Conservation (phyloP, 306 rosid species). For the Hippophae rhamnoides region DNA sequence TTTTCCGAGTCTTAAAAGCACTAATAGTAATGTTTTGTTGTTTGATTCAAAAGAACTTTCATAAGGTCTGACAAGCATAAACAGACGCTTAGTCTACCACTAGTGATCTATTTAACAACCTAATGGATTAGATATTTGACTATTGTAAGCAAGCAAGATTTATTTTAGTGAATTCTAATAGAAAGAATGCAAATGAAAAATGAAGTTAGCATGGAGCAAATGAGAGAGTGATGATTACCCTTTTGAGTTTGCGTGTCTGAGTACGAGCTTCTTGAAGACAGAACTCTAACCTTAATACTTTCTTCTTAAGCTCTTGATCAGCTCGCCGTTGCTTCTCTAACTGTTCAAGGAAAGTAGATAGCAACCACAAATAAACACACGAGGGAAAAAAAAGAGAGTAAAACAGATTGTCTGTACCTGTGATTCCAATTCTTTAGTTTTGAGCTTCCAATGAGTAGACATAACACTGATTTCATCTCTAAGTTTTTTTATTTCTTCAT, state of each 20-base stretch:
- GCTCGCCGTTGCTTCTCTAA: slow-evolving; percentile 88
- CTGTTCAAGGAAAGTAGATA: slow-evolving; percentile 34
- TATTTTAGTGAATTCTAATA: no score
- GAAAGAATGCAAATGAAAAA: background rate
- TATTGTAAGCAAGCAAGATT: no score
- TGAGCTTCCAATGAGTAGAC: slow-evolving; percentile 83
- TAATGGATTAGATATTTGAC: no score
- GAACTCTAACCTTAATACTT: slow-evolving; percentile 80
- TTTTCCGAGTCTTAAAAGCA: no score
- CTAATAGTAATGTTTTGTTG: no score
- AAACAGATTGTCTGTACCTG: slow-evolving; percentile 44
- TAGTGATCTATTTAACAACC: no score
- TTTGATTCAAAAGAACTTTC: no score
- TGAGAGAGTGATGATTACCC: slow-evolving; percentile 40
- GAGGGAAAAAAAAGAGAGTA: slow-evolving; percentile 4
- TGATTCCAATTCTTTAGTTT: slow-evolving; percentile 87
- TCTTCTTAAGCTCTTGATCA: slow-evolving; percentile 92
- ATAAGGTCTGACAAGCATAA: no score
- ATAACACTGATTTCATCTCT: slow-evolving; percentile 74
- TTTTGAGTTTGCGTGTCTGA: slow-evolving; percentile 87
- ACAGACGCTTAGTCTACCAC: no score
- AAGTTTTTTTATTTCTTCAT: slow-evolving; percentile 60
- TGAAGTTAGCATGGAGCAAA: background rate
- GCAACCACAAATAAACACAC: slow-evolving; percentile 9
- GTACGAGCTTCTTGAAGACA: slow-evolving; percentile 93